These are phyloP conservation scores for Rhizopogon salebrosus DNA, from an alignment of 768 basidiomycete species.

Conservation along the genomic window DNA sequence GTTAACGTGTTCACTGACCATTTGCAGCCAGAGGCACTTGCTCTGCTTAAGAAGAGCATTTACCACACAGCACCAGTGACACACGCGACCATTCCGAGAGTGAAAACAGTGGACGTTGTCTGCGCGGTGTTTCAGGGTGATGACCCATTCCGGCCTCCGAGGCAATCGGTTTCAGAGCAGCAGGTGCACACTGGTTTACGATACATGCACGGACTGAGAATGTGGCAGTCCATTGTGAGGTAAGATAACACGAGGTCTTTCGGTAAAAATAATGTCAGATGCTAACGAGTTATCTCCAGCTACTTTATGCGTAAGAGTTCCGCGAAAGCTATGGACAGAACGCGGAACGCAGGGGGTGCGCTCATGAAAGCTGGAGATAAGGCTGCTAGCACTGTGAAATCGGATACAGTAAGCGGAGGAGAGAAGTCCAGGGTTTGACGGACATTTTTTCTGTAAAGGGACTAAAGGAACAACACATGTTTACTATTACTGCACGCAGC, in stretches of 20 bases:
- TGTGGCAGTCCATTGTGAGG: slow-evolving; percentile 52
- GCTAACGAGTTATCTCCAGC: slow-evolving; percentile 19
- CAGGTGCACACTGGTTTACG: slow-evolving; percentile 37
- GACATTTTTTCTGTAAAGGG: not conserved
- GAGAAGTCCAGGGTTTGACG: not conserved
- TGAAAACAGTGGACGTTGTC: slow-evolving; percentile 39
- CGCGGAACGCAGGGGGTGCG: not conserved
- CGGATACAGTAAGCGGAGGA: not conserved
- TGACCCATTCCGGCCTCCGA: slow-evolving; percentile 39
- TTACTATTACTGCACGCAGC: no score
- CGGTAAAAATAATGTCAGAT: not conserved
- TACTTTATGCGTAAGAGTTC: slow-evolving; percentile 44
- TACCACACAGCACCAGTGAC: slow-evolving; percentile 53
- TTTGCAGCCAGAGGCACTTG: slow-evolving; percentile 45
- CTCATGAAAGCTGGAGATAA: slow-evolving; percentile 2
- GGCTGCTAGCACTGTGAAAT: not conserved
- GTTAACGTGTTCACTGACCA: not conserved
- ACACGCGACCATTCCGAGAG: slow-evolving; percentile 45
- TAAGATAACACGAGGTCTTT: slow-evolving; percentile 18
- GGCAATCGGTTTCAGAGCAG: slow-evolving; percentile 54
- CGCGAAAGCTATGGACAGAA: slow-evolving; percentile 27
- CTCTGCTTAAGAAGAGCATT: slow-evolving; percentile 50
- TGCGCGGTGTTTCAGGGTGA: slow-evolving; percentile 45
- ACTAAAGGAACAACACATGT: not conserved
- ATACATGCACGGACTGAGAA: slow-evolving; percentile 48